A percentile compares a stretch with the other conserved stretches of the same genome.
These are phyloP conservation scores for Boletus barrowsii DNA, from an alignment of 768 basidiomycete species.

Conservation along the genomic window DNA sequence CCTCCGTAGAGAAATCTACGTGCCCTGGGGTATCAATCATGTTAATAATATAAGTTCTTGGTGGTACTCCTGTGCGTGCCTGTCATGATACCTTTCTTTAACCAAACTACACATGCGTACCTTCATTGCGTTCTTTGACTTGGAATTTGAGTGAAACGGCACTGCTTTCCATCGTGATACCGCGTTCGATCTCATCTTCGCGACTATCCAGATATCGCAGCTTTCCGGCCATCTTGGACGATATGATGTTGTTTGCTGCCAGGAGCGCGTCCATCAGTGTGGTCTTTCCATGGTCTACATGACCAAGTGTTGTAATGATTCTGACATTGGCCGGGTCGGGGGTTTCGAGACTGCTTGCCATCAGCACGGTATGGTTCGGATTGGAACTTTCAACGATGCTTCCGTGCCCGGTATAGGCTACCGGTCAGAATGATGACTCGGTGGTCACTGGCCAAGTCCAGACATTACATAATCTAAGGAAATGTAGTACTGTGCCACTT, in stretches of 20 bases:
- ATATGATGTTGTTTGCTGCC: slow-evolving; percentile 98
- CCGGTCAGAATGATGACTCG: slow-evolving; percentile 1
- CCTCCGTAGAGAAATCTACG: slow-evolving; percentile 97
- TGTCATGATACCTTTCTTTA: slow-evolving; percentile 28
- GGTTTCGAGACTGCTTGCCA: slow-evolving; percentile 20
- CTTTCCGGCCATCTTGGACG: slow-evolving; percentile 90
- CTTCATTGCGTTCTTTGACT: slow-evolving; percentile 63
- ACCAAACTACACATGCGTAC: slow-evolving; percentile 40
- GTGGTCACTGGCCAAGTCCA: not conserved
- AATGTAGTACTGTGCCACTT: no score
- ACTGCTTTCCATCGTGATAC: slow-evolving; percentile 99
- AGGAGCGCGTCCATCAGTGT: slow-evolving; percentile 93
- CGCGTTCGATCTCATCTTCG: slow-evolving; percentile 96
- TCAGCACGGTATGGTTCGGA: slow-evolving; percentile 8
- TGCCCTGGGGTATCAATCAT: slow-evolving; percentile 99
- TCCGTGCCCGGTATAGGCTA: not conserved
- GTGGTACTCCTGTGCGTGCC: slow-evolving; percentile 46
- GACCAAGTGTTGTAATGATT: slow-evolving; percentile 82
- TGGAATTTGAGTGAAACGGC: slow-evolving; percentile 90
- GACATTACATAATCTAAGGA: slow-evolving; percentile 3
- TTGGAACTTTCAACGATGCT: not conserved
- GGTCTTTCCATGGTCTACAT: slow-evolving; percentile 96
- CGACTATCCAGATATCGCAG: slow-evolving; percentile 93
- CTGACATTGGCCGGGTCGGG: slow-evolving; percentile 51
- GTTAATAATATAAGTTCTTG: slow-evolving; percentile 81